Conservation (phyloP, 148 eudicot species). For the Cornus florida region DNA sequence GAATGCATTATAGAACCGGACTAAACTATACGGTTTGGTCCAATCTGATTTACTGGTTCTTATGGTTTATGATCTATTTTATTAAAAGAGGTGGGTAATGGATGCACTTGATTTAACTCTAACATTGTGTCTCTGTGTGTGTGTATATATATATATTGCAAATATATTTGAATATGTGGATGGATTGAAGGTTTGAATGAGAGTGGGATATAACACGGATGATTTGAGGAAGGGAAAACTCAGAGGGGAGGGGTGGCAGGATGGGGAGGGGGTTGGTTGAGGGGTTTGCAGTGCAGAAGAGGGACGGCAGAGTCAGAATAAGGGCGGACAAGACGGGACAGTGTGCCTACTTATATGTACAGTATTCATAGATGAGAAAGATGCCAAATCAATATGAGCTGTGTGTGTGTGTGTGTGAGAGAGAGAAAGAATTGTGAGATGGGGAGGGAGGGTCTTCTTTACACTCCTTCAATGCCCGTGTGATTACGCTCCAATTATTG, state of each 20-base stretch:
- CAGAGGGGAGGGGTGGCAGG: background rate
- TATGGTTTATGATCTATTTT: no score
- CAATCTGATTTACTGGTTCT: no score
- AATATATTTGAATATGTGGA: no score
- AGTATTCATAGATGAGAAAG: background rate
- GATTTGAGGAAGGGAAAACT: no score
- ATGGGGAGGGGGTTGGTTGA: background rate
- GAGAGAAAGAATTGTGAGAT: background rate
- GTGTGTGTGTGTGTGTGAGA: background rate
- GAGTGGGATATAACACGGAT: no score
- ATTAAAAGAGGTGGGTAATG: no score
- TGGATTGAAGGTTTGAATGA: no score
- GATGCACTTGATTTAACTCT: no score
- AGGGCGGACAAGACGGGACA: conserved; percentile 19
- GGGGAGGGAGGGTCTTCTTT: background rate
- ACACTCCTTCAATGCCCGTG: background rate
- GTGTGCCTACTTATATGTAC: background rate
- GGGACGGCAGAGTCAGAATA: conserved; percentile 9
- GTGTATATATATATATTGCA: no score
- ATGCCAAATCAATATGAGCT: background rate
- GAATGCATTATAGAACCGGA: no score
- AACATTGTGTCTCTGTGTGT: no score
- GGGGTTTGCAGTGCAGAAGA: background rate
- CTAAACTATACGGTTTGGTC: no score
- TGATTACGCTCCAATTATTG: background rate